These are phyloP conservation scores for Thelonectria blattea DNA, from an alignment of 2,329 filamentous ascomycete genomes.

Conservation along the genomic window DNA sequence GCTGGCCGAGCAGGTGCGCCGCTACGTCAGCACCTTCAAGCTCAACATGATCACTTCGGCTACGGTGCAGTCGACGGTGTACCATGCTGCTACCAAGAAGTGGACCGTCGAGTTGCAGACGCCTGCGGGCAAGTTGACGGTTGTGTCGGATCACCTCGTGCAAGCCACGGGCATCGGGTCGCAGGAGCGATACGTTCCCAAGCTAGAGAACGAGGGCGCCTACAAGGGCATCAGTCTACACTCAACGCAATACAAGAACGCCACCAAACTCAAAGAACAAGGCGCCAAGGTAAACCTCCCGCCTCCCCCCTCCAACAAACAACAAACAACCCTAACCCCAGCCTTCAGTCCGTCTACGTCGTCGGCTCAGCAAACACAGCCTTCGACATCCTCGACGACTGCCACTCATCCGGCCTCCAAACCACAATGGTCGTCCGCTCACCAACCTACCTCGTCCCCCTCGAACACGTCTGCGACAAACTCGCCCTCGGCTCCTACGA, in stretches of 20 bases:
- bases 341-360: slow-evolving; percentile 23
- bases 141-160: slow-evolving; percentile 16
- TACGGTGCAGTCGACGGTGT: slow-evolving; percentile 12
- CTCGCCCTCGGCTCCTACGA: slow-evolving; percentile 18
- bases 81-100: background rate
- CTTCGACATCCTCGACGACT: slow-evolving; percentile 27
- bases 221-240: slow-evolving; percentile 26
- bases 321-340: slow-evolving; percentile 3
- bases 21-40: slow-evolving; percentile 13
- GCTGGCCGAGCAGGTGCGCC: slow-evolving; percentile 16
- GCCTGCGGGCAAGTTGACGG: background rate
- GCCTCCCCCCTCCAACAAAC: background rate
- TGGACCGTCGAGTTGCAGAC: slow-evolving; percentile 17
- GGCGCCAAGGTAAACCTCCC: slow-evolving; percentile 15
- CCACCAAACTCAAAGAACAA: background rate
- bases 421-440: slow-evolving; percentile 21
- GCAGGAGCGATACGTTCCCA: slow-evolving; percentile 17
- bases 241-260: slow-evolving; percentile 18
- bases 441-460: slow-evolving; percentile 26
- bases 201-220: background rate
- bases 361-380: slow-evolving; percentile 27
- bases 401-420: slow-evolving; percentile 3
- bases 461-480: slow-evolving; percentile 19
- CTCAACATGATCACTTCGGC: slow-evolving; percentile 22
- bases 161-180: slow-evolving; percentile 27